Evolutionary conservation across 1,284 basidiomycete species (phyloP).

Genomic region (Neolentinus lepideus): DNA sequence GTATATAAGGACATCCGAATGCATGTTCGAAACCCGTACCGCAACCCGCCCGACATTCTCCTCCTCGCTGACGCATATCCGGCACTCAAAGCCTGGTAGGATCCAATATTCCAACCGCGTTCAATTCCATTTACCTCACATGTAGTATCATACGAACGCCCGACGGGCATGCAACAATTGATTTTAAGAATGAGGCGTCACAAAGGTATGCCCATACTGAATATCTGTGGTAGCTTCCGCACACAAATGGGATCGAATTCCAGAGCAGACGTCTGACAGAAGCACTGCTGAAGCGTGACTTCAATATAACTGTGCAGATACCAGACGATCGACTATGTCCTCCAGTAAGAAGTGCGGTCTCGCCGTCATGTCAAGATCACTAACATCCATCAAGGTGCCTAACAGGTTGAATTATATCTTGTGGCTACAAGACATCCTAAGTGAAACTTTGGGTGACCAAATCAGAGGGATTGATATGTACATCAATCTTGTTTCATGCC

Average conservation of each 20-base stretch:
- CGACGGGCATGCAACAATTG: conserved; percentile 40
- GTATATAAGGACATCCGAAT: no score
- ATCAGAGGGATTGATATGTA: conserved; percentile 47
- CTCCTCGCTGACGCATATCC: conserved; percentile 53
- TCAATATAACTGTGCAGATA: conserved; percentile 53
- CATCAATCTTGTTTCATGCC: conserved; percentile 9
- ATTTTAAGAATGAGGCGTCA: conserved; percentile 66
- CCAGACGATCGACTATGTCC: conserved; percentile 78
- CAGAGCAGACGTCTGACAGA: conserved; percentile 60
- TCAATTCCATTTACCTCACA: not conserved
- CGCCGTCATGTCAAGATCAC: not conserved
- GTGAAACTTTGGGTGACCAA: conserved; percentile 12
- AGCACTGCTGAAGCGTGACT: conserved; percentile 73
- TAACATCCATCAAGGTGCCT: conserved; percentile 50
- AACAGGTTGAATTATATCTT: conserved; percentile 79
- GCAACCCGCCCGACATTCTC: conserved; percentile 53
- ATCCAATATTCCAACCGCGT: conserved; percentile 1
- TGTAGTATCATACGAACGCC: conserved; percentile 25
- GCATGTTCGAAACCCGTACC: conserved; percentile 60
- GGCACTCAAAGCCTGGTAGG: conserved; percentile 56
- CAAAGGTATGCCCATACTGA: conserved; percentile 46
- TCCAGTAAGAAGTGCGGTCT: conserved; percentile 45
- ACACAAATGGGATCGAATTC: not conserved
- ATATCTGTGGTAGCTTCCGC: not conserved
- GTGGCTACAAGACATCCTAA: conserved; percentile 61